Conservation (phyloP, 768 basidiomycete genomes). For the Boletus edulis region DNA sequence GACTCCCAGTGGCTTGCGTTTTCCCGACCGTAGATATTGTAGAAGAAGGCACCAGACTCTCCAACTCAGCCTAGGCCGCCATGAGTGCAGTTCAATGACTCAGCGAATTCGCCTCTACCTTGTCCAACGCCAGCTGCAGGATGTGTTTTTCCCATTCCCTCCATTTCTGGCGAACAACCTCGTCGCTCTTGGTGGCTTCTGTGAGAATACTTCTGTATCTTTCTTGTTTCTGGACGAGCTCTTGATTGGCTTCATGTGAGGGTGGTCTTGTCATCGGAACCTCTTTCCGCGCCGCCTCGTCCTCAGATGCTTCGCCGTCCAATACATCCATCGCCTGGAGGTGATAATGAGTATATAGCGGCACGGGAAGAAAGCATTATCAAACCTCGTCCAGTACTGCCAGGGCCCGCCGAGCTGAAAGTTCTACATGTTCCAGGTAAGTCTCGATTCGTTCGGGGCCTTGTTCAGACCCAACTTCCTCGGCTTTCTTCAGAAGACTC, state of each 20-base stretch:
- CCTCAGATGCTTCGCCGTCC: constrained; percentile 87
- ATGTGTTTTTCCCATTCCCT: constrained; percentile 82
- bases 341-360: not conserved
- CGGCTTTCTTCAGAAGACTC: constrained; percentile 79
- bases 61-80: constrained; percentile 54
- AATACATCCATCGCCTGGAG: constrained; percentile 81
- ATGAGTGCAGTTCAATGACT: constrained; percentile 1
- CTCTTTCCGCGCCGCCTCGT: constrained; percentile 64
- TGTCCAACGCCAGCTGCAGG: constrained; percentile 65
- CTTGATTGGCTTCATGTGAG: constrained; percentile 77
- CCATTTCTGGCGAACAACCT: constrained; percentile 78
- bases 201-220: constrained; percentile 71
- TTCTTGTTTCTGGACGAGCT: constrained; percentile 66
- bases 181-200: constrained; percentile 75
- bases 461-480: constrained; percentile 77
- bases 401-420: constrained; percentile 59
- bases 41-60: constrained; percentile 66
- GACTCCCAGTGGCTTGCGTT: constrained; percentile 39
- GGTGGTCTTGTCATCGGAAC: constrained; percentile 49
- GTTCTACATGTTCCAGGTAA: constrained; percentile 69
- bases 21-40: constrained; percentile 38
- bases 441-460: constrained; percentile 71
- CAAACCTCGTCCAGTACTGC: constrained; percentile 74
- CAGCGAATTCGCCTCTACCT: constrained; percentile 32
- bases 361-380: not conserved